Percentiles rank a stretch among this genome's conserved stretches.
Evolutionary conservation across 208 protist genomes (phyloP).

Genomic region (Angomonas desouzai): DNA sequence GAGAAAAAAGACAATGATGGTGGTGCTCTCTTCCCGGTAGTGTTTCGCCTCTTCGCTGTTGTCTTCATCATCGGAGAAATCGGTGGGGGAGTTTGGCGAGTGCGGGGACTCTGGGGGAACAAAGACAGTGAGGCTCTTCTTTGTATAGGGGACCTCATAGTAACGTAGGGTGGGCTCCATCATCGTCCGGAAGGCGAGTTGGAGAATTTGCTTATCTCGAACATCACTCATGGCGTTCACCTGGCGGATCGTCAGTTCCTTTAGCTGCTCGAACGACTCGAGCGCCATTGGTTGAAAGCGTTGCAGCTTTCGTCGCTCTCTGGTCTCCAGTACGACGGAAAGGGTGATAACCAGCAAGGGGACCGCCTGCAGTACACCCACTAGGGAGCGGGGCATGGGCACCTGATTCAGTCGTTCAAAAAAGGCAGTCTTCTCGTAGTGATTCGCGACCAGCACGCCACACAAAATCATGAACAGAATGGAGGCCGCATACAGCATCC

Average conservation of each 20-base stretch:
- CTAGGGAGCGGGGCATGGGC: conserved; percentile 35
- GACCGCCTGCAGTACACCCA: conserved; percentile 54
- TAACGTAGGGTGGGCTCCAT: conserved; percentile 30
- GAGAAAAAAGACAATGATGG: conserved; percentile 62
- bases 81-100: not conserved
- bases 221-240: conserved; percentile 11
- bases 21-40: conserved; percentile 28
- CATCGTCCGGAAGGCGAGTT: conserved; percentile 47
- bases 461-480: conserved; percentile 31
- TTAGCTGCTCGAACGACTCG: conserved; percentile 34
- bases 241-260: conserved; percentile 12
- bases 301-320: not conserved
- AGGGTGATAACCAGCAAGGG: conserved; percentile 69
- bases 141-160: conserved; percentile 31
- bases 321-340: conserved; percentile 51
- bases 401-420: conserved; percentile 5
- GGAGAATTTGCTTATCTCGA: conserved; percentile 29
- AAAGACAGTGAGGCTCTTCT: conserved; percentile 24
- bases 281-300: conserved; percentile 24
- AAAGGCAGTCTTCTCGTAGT: conserved; percentile 3
- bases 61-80: conserved; percentile 1
- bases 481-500: conserved; percentile 54
- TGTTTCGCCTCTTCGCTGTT: conserved; percentile 9
- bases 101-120: not conserved
- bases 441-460: conserved; percentile 16